These are phyloP conservation scores for Penicillium fuscoglaucum DNA, from an alignment of 2,329 filamentous ascomycete species.

Conservation along the genomic window DNA sequence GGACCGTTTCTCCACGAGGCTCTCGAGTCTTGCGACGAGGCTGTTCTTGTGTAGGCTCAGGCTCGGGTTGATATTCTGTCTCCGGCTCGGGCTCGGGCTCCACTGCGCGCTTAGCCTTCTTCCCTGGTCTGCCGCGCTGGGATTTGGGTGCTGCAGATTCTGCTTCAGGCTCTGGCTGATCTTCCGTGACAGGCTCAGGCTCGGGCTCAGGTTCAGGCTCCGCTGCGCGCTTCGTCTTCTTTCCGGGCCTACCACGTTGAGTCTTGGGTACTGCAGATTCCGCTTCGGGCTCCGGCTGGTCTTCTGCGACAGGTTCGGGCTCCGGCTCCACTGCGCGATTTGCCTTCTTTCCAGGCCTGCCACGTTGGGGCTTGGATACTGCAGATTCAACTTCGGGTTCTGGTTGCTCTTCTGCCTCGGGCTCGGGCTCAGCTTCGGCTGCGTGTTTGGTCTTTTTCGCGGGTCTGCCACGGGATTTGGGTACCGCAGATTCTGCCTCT, in stretches of 20 bases:
- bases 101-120: conserved; percentile 7
- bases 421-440: conserved; percentile 9
- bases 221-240: conserved; percentile 5
- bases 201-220: neutral
- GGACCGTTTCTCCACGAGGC: conserved; percentile 40
- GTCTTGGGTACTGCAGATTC: conserved; percentile 5
- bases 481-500: conserved; percentile 4
- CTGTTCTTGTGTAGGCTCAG: conserved; percentile 11
- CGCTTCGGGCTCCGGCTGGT: neutral
- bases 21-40: conserved; percentile 27
- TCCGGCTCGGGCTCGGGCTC: conserved; percentile 12
- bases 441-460: conserved; percentile 9
- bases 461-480: conserved; percentile 3
- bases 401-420: conserved; percentile 1
- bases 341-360: conserved; percentile 8
- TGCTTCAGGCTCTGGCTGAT: conserved; percentile 7
- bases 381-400: conserved; percentile 4
- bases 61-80: conserved; percentile 1
- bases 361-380: conserved; percentile 4
- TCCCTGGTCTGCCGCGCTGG: conserved; percentile 5
- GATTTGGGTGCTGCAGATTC: conserved; percentile 6
- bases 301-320: neutral
- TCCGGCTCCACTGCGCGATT: conserved; percentile 1
- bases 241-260: conserved; percentile 8
- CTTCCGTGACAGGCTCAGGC: neutral